Evolutionary conservation across 768 basidiomycete genomes (phyloP), one percentile per base, ranked within the genome.

Genomic region (Trichaptum fuscoviolaceum): DNA sequence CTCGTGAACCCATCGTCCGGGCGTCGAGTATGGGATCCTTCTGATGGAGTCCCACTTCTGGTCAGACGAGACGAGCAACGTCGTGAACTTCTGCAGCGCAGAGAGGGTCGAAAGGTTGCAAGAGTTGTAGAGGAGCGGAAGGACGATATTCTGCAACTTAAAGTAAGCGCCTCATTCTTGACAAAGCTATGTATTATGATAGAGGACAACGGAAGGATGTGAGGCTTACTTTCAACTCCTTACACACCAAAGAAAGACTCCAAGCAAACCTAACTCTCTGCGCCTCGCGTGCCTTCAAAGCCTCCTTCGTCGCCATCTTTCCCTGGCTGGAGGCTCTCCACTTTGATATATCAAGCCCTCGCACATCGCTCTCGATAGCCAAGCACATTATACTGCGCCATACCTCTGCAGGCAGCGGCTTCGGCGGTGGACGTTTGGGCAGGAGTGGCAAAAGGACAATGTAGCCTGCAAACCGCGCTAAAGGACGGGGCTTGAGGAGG

Each of bases 21-120:
- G 95, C 0, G 90, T 84, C 4, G 93, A 95, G 71, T 90, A 91
- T 0, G 92, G 92, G 69, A 92, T 93, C 63, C 95, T 84, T 63
- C 92, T 86, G 66, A 96, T 87, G 58, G 92, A 91, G 71, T 95
- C 93, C 95, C 95, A 96, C 72, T 83, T 84, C 70, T 85, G 82
- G 68, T 96, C 94, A 7, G 89, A 87, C 34, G 73, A 70, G 67
- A 81, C 77, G 1, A 96, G 81, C 25, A 78, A 80, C n/a, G 77
- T 67, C n/a, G 83, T 79, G 70, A 95, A 89, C 67, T 79, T 81
- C 65, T 84, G 81, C 57, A 94, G 78, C 6, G 80, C 73, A 15
- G 73, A 65, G 12, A 85, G 70, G 23, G 79, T 78, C 6, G 73
- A 72, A 34, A 91, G 75, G 30, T 74, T 74, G 26, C 90, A 81